Base-by-base conservation (phyloP, 75 land plant genomes). In the Picea sitchensis region DNA sequence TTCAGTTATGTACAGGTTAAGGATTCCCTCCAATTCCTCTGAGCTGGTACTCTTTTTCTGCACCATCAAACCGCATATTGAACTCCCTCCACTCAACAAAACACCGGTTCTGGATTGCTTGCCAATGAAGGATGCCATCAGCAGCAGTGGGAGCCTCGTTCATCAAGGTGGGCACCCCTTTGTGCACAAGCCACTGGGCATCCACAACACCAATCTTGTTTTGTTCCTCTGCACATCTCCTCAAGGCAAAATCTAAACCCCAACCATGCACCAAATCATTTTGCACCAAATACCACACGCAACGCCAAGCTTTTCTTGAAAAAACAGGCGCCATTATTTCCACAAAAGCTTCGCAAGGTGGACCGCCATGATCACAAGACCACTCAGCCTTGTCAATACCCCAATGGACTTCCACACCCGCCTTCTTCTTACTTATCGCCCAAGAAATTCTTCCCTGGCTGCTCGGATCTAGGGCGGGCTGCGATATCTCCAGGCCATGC, bases 281-380 rank as follows among this genome's bases (percentile, higher is more conserved):
- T 91, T 95, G 90, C 77, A 90, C 89, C 90, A 95, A 83, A 59
- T 95, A 80, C 95, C 98, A 95, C 34, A 91, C 93, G 64, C 98
- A 95, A 6, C 98, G 88, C 98, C 98, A 95, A 74, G 98, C 98
- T 59, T 86, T 84, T 76, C 92, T 75, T 3, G 98, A 93, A 78
- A 95, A 95, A n/a, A 95, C 98, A 30, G 93, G 91, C 73, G 98
- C 98, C 98, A 95, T 95, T 30, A 95, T 95, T 77, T 95, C 98
- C 51, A 95, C 90, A 88, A 95, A 95, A 41, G 78, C 86, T 2
- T 80, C 84, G 75, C 86, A 85, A 5, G 86, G 86, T 56, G 86
- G 86, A 58, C 64, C 63, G 7, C 80, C 41, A 59, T 69, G 78
- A 75, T 58, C 83, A 14, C 51, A 44, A 9, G 83, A 84, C 77